These are phyloP conservation scores for Lactarius sp. DNA, from an alignment of 768 basidiomycete genomes.

Conservation along the genomic window DNA sequence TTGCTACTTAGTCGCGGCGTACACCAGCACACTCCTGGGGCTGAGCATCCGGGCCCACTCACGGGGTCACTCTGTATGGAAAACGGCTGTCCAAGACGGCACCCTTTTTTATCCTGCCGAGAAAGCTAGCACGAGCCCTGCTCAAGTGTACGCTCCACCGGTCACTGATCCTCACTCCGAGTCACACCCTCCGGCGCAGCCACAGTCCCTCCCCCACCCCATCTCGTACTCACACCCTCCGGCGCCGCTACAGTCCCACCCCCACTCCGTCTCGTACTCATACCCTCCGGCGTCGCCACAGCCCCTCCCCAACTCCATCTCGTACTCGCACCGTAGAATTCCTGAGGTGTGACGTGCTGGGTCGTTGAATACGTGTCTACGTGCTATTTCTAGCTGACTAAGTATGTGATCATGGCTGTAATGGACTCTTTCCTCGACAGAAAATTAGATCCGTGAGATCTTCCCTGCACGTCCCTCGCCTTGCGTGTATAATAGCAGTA, in stretches of 20 bases:
- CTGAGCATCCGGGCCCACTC: slow-evolving; percentile 29
- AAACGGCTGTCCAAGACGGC: slow-evolving; percentile 32
- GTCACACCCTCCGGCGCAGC: background rate
- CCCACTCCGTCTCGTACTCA: too few species aligned
- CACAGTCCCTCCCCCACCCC: background rate
- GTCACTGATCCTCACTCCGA: background rate
- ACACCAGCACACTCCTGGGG: slow-evolving; percentile 29
- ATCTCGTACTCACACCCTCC: background rate
- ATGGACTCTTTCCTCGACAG: background rate
- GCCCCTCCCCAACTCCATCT: background rate
- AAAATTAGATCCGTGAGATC: too few species aligned
- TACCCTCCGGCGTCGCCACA: too few species aligned
- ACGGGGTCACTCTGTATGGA: slow-evolving; percentile 34
- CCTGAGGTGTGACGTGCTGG: background rate
- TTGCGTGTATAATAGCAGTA: too few species aligned
- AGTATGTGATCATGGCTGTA: background rate
- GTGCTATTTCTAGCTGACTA: background rate
- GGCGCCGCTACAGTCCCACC: background rate
- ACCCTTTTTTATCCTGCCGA: background rate
- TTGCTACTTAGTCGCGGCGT: slow-evolving; percentile 32
- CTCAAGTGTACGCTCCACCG: background rate
- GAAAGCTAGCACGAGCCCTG: background rate
- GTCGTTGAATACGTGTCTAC: background rate
- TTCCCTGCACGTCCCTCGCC: too few species aligned
- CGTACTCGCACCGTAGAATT: background rate